A percentile compares a stretch with the other conserved stretches of the same genome.
These are phyloP conservation scores for Cadophora malorum DNA, from an alignment of 2,329 filamentous ascomycete species.

Conservation along the genomic window DNA sequence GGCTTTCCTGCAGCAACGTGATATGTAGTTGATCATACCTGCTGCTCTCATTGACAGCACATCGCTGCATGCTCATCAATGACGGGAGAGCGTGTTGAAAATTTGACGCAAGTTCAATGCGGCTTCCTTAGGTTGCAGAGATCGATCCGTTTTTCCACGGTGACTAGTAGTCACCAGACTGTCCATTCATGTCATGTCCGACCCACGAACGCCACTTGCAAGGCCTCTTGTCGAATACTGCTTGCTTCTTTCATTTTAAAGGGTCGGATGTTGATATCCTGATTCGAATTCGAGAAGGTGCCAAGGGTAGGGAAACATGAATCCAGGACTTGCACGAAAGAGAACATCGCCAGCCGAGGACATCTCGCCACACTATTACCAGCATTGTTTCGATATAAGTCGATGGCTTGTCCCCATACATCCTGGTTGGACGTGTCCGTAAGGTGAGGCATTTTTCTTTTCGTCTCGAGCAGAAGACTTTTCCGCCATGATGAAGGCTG, in stretches of 20 bases:
- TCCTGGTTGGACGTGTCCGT: slow-evolving; percentile 35
- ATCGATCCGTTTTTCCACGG: slow-evolving; percentile 37
- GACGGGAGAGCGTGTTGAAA: slow-evolving; percentile 19
- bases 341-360: slow-evolving; percentile 23
- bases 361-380: slow-evolving; percentile 27
- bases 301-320: too few species aligned
- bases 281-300: not conserved
- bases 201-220: slow-evolving; percentile 9
- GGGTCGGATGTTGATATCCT: not conserved
- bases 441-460: slow-evolving; percentile 37
- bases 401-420: slow-evolving; percentile 25
- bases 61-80: slow-evolving; percentile 36
- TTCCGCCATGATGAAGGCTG: slow-evolving; percentile 31
- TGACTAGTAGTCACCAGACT: slow-evolving; percentile 41
- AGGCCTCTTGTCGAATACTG: not conserved
- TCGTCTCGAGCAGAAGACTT: slow-evolving; percentile 24
- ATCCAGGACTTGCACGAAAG: slow-evolving; percentile 16
- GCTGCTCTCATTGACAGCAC: slow-evolving; percentile 42
- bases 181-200: slow-evolving; percentile 22
- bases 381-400: slow-evolving; percentile 21
- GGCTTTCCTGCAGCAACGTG: slow-evolving; percentile 38
- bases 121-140: slow-evolving; percentile 32
- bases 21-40: slow-evolving; percentile 37
- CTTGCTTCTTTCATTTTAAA: not conserved
- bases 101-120: slow-evolving; percentile 33